Evolutionary conservation across 148 eudicot genomes (phyloP).

Genomic region (Limonium bicolor): DNA sequence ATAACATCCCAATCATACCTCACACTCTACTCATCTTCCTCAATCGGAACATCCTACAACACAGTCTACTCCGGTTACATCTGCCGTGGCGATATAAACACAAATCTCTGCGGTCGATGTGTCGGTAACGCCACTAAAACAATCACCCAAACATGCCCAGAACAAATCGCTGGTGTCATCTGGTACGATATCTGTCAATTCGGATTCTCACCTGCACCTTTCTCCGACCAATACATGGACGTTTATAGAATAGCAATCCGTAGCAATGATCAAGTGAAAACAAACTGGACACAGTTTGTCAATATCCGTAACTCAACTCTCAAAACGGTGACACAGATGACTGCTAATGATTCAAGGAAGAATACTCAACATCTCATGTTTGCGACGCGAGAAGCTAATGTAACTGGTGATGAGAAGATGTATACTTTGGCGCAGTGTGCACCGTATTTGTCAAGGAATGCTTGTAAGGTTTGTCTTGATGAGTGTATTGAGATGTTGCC

Average conservation of each 20-base stretch:
- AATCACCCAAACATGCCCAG: conserved; percentile 2
- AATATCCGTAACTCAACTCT: neutral
- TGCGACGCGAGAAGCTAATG: neutral
- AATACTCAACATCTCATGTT: too few relatives aligned
- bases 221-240: conserved; percentile 2
- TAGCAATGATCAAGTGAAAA: neutral
- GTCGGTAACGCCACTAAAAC: conserved; percentile 4
- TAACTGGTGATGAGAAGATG: neutral
- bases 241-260: conserved; percentile 1
- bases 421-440: conserved; percentile 27
- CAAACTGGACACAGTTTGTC: neutral
- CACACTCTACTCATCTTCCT: neutral
- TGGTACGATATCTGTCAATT: conserved; percentile 3
- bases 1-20: neutral
- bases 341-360: neutral
- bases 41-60: neutral
- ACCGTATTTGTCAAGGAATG: conserved; percentile 15
- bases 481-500: conserved; percentile 1
- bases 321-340: neutral
- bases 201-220: conserved; percentile 1
- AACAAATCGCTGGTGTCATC: conserved; percentile 6
- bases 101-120: neutral
- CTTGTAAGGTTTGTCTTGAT: conserved; percentile 19
- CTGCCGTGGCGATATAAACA: neutral
- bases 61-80: conserved; percentile 1